These are phyloP conservation scores for Eimeria acervulina DNA, from an alignment of 169 alveolate genomes.

Conservation along the genomic window DNA sequence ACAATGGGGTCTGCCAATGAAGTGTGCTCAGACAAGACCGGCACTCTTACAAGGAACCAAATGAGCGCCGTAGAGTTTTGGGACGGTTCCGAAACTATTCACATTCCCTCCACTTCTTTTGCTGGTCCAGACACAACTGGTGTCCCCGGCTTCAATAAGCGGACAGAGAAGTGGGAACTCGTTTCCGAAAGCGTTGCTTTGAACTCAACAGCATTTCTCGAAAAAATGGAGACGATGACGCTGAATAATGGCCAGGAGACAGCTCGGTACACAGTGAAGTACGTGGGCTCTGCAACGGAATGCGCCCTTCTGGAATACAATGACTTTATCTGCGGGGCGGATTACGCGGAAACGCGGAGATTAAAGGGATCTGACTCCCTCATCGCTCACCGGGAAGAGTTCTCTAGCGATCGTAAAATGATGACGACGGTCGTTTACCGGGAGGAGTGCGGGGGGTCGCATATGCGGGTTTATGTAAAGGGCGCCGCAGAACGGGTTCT, in stretches of 20 bases:
- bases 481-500: slow-evolving; percentile 91
- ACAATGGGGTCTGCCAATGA: slow-evolving; percentile 99
- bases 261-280: slow-evolving; percentile 59
- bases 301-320: slow-evolving; percentile 91
- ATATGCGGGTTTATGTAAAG: slow-evolving; percentile 87
- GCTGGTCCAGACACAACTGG: slow-evolving; percentile 59
- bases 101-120: slow-evolving; percentile 63
- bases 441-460: slow-evolving; percentile 40
- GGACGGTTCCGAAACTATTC: slow-evolving; percentile 68
- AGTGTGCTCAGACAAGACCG: slow-evolving; percentile 99
- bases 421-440: slow-evolving; percentile 89
- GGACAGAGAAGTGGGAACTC: slow-evolving; percentile 64
- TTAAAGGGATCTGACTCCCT: slow-evolving; percentile 52
- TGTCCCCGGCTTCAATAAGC: slow-evolving; percentile 20
- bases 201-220: slow-evolving; percentile 89
- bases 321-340: slow-evolving; percentile 62
- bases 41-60: slow-evolving; percentile 98
- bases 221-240: slow-evolving; percentile 56
- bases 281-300: slow-evolving; percentile 92
- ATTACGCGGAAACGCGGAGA: slow-evolving; percentile 76
- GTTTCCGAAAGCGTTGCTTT: slow-evolving; percentile 84
- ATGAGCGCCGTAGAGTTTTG: slow-evolving; percentile 94
- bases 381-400: slow-evolving; percentile 85
- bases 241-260: slow-evolving; percentile 38
- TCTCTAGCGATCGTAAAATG: slow-evolving; percentile 90